A percentile compares a stretch with the other conserved stretches of the same genome.
Conservation (phyloP, 441 rosid genomes). For the Pelargonium fulgidum region DNA sequence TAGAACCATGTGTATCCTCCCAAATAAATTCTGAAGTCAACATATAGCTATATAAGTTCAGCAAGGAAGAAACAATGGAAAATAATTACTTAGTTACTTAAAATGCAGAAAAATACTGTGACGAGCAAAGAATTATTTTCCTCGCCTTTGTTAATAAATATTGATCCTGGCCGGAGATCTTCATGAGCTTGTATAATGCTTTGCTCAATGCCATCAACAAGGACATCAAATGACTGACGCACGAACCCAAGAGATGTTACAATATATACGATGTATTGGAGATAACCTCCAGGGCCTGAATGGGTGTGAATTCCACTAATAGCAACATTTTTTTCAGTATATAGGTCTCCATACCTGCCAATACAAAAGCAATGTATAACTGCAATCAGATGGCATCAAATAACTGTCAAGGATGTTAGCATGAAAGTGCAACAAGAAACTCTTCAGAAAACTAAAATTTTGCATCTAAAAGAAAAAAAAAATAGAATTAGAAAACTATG, state of each 20-base stretch:
- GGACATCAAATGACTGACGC: conserved; percentile 80
- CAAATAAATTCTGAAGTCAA: background rate
- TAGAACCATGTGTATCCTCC: background rate
- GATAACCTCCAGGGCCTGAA: conserved; percentile 95
- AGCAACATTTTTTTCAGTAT: conserved; percentile 75
- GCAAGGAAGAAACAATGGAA: background rate
- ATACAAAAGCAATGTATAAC: conserved; percentile 14
- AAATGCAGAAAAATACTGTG: conserved; percentile 12
- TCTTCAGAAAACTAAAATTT: too few relatives aligned
- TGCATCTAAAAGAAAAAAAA: too few relatives aligned
- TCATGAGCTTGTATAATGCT: conserved; percentile 83
- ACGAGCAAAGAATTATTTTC: conserved; percentile 13
- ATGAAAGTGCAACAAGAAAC: too few relatives aligned
- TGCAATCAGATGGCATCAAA: background rate
- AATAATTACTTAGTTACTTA: background rate
- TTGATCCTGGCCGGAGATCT: conserved; percentile 72
- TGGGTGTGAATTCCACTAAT: conserved; percentile 94
- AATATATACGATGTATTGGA: conserved; percentile 75
- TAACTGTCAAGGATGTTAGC: background rate
- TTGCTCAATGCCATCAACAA: conserved; percentile 89
- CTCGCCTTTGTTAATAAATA: conserved; percentile 64
- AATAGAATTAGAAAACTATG: too few relatives aligned
- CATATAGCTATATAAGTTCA: background rate
- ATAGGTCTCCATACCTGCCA: conserved; percentile 75
- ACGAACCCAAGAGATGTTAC: conserved; percentile 91